Evolutionary conservation across 2,329 filamentous ascomycete genomes (phyloP), one percentile per base, ranked within the genome.

Genomic region (Colletotrichum godetiae): DNA sequence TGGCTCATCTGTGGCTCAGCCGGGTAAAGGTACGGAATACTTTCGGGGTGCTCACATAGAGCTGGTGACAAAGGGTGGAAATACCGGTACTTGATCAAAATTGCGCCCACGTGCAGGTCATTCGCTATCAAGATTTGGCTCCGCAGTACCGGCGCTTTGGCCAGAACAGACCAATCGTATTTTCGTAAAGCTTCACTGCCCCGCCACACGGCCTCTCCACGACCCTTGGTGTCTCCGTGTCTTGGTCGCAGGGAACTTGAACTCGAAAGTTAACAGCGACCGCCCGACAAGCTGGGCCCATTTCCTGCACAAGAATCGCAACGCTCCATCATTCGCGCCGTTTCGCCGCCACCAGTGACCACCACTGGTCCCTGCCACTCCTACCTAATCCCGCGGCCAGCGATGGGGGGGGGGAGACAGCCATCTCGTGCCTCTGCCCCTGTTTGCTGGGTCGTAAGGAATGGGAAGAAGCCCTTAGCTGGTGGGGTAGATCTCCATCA

Each of bases 201-300:
- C 71, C 71, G 71, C 71, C 71, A 73, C 60, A 73, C 56, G 71
- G 70, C 22, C 70, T 65, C 59, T 65, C 56, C 55, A 65, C 60
- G 24, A 73, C 70, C 70, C 70, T 59, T 60, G 69, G 22, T 49
- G n/a, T 63, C 56, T 56, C 55, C 29, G 53, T 72, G 61, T 64
- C 61, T 64, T 62, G 59, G 42, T 52, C 11, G 59, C 61, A 35
- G 29, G 61, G 46, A 35, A 35, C 37, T 42, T 42, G 37, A 42
- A 42, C 35, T 46, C 15, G 10, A 61, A 69, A 60, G 65, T 59
- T 37, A 56, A 27, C 33, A 19, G 58, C 63, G 55, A 55, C 56
- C 22, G 7, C 37, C 57, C 63, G 7, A 49, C 19, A 22, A 49
- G 42, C 67, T 52, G 33, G 42, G 42, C 42, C 42, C 53, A 33